Conservation (phyloP, 371 early-diverging fungal species). For the Coemansia sp. region DNA sequence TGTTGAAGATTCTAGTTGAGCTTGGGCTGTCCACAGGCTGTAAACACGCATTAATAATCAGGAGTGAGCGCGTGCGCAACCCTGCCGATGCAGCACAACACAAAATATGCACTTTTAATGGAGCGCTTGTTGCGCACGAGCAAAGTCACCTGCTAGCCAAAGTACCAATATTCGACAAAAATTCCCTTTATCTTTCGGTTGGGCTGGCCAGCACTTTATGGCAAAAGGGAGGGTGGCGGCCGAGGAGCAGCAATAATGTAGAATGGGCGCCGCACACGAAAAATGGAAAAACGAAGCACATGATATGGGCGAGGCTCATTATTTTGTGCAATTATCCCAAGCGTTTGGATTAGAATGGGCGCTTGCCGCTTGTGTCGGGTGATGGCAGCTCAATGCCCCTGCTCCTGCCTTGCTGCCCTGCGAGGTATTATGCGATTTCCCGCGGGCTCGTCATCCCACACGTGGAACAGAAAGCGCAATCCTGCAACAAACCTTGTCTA, state of each 20-base stretch:
- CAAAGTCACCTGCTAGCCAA: no score
- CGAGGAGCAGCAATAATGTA: neutral
- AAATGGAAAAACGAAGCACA: neutral
- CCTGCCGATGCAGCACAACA: neutral
- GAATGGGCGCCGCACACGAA: neutral
- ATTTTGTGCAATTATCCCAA: neutral
- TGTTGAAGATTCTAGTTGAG: neutral
- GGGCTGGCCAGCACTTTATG: neutral
- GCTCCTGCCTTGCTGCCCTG: neutral
- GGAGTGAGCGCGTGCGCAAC: neutral
- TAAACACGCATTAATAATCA: neutral
- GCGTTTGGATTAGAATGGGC: neutral
- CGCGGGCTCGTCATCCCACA: neutral
- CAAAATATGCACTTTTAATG: neutral
- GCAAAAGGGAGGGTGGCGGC: neutral
- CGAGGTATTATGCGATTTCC: neutral
- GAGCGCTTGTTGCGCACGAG: neutral
- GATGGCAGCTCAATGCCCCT: neutral
- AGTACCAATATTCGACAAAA: no score
- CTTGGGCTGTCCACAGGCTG: neutral
- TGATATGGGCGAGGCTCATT: neutral
- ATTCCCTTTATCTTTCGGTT: no score
- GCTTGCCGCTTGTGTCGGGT: constrained; percentile 3
- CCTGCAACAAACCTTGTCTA: neutral
- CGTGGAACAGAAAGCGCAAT: neutral